Evolutionary conservation across 148 eudicot genomes (phyloP).

Genomic region (Chenopodium formosanum): DNA sequence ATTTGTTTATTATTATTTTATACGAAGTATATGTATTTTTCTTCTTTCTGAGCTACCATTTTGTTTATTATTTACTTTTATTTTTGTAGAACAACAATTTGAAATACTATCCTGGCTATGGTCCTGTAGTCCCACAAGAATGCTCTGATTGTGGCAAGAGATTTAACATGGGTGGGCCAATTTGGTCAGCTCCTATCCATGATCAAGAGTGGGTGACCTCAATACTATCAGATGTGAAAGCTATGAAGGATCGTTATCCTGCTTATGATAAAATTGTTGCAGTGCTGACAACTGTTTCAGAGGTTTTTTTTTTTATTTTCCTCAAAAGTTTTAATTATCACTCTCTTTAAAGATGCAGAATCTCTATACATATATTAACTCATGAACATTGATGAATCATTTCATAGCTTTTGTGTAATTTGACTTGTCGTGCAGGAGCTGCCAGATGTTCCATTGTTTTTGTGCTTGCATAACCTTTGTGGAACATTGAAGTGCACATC

Average conservation of each 20-base stretch:
- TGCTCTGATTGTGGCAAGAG: conserved; percentile 90
- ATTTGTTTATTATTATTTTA: no score
- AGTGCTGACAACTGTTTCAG: conserved; percentile 84
- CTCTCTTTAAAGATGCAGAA: neutral
- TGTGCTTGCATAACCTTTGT: conserved; percentile 85
- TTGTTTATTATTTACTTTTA: neutral
- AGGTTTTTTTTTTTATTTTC: conserved; percentile 47
- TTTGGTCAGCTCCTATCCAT: conserved; percentile 98
- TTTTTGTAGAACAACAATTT: conserved; percentile 56
- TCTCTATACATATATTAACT: neutral
- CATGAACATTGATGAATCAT: neutral
- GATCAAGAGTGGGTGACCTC: conserved; percentile 93
- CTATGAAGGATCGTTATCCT: conserved; percentile 72
- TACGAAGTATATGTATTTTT: neutral
- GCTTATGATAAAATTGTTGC: conserved; percentile 76
- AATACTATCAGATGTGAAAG: conserved; percentile 70
- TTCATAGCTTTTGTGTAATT: neutral
- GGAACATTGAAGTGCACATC: conserved; percentile 96
- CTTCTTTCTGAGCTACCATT: neutral
- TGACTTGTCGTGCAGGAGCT: conserved; percentile 61
- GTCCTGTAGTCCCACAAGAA: conserved; percentile 86
- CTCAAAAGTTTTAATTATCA: neutral
- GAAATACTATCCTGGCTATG: conserved; percentile 87
- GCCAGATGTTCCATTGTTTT: conserved; percentile 85
- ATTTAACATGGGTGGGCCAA: conserved; percentile 93